Conservation (phyloP, 805 yeast genomes). For the Candida ortonii region DNA sequence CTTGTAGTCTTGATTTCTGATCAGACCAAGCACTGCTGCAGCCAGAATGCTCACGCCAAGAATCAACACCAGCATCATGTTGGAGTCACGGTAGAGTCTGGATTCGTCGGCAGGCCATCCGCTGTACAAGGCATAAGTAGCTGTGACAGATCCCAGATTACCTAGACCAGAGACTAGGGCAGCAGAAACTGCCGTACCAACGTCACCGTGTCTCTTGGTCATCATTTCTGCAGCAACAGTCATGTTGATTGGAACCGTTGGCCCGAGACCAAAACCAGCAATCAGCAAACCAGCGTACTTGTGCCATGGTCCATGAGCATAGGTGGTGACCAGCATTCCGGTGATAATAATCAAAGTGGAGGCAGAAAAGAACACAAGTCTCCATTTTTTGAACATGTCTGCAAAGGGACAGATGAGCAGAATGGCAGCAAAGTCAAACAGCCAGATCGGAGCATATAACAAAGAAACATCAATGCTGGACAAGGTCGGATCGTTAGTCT, state of each 20-base stretch:
- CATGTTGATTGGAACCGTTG: conserved; percentile 88
- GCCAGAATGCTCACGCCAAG: conserved; percentile 69
- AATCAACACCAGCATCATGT: conserved; percentile 81
- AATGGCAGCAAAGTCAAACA: conserved; percentile 77
- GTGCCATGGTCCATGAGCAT: conserved; percentile 70
- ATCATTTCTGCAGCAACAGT: conserved; percentile 78
- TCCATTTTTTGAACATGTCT: conserved; percentile 56
- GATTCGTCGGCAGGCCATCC: conserved; percentile 83
- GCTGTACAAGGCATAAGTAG: conserved; percentile 78
- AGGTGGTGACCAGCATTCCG: conserved; percentile 76
- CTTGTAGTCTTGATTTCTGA: conserved; percentile 30
- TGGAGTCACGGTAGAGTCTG: conserved; percentile 62
- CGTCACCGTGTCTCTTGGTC: conserved; percentile 68
- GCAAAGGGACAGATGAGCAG: conserved; percentile 75
- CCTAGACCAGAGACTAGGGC: conserved; percentile 87
- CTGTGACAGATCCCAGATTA: conserved; percentile 79
- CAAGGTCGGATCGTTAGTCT: conserved; percentile 58
- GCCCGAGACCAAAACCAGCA: conserved; percentile 86
- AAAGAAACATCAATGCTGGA: conserved; percentile 69
- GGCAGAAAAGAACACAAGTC: conserved; percentile 61
- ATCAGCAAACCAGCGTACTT: conserved; percentile 77
- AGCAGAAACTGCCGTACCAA: conserved; percentile 78
- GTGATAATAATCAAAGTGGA: conserved; percentile 66
- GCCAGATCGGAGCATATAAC: conserved; percentile 87
- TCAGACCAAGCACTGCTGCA: conserved; percentile 33